phyloP scores from a whole-genome alignment of 2,329 filamentous ascomycete species.

The Apiospora koreana region DNA sequence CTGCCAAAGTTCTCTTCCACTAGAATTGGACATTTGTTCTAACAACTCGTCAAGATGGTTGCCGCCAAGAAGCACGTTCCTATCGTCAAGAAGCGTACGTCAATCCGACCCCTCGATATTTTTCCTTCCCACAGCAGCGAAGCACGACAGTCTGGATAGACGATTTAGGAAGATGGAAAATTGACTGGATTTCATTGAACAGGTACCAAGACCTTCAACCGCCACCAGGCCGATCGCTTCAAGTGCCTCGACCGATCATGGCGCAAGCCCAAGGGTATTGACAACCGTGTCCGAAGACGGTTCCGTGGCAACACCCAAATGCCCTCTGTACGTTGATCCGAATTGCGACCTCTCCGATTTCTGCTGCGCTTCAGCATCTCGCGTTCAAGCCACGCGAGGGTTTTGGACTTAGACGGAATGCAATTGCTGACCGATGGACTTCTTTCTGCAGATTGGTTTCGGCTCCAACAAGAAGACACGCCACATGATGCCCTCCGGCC shows the following conservation, averaged over 20 bases:
- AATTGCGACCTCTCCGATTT: not conserved
- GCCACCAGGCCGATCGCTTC: slow-evolving; percentile 98
- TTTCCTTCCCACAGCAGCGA: not conserved
- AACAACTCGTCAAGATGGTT: slow-evolving; percentile 73
- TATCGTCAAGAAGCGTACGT: slow-evolving; percentile 99
- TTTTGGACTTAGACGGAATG: not conserved
- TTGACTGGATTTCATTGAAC: slow-evolving; percentile 43
- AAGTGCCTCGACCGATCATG: slow-evolving; percentile 87
- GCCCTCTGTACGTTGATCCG: slow-evolving; percentile 81
- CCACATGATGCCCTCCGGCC: slow-evolving; percentile 97
- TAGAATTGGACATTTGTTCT: slow-evolving; percentile 19
- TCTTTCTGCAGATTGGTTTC: slow-evolving; percentile 80
- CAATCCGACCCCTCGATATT: slow-evolving; percentile 26
- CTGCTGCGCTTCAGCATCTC: not conserved
- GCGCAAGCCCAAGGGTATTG: slow-evolving; percentile 99
- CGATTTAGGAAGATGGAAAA: slow-evolving; percentile 14
- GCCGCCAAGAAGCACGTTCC: slow-evolving; percentile 98
- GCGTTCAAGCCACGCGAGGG: not conserved
- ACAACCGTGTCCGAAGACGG: slow-evolving; percentile 94
- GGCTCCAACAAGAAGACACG: slow-evolving; percentile 99
- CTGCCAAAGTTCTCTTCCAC: slow-evolving; percentile 4
- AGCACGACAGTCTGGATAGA: not conserved
- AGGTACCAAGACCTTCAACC: slow-evolving; percentile 94
- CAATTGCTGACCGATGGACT: slow-evolving; percentile 14
- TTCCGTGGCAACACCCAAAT: slow-evolving; percentile 96